Base-by-base conservation (phyloP, 208 protist genomes). In the Lotmaria passim region DNA sequence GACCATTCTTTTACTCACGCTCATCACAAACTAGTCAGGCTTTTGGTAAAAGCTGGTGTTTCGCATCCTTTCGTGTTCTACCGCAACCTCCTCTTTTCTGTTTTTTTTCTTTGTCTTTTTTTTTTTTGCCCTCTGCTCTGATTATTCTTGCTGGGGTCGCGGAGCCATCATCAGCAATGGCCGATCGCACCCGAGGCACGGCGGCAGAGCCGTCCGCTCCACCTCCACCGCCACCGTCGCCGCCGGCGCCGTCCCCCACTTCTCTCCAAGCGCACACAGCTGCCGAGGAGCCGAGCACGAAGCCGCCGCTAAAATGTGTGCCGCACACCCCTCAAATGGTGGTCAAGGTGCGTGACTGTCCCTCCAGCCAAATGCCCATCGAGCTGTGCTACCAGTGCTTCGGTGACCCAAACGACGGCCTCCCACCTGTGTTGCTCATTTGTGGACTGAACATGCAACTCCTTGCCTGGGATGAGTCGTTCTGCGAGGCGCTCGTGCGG, bases 361-460 rank as follows among this genome's bases (percentile, higher is more conserved):
- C 78, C 1, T 62, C 61, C 17, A 83, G 77, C 56, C 46, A 69
- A 2, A 71, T 75, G 60, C 70, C 65, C 7, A 94, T 94, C 33
- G 60, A 87, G 34, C 44, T 94, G 0, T 94, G 89, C 69, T 94
- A 94, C 43, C 86, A 91, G 33, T 88, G 81, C 67, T 92, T 91
- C 59, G 89, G 89, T 50, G 75, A 90, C 62, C 78, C 84, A 7
- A 57, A 48, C 0, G 66, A 58, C 24, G 67, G 67, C 0, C 51
- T 65, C 19, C 69, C 75, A 24, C 77, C 81, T 0, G 62, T 94
- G 30, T 73, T 94, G 19, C 78, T 94, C 12, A 84, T 94, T 17
- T 74, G 83, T 41, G 89, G 86, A 26, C 82, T 94, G 19, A 94
- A 94, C 73, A 92, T 91, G 86, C 89, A 94, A 61, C 64, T 89